Base-by-base conservation (phyloP, 306 rosid genomes). In the Quercus rubra region DNA sequence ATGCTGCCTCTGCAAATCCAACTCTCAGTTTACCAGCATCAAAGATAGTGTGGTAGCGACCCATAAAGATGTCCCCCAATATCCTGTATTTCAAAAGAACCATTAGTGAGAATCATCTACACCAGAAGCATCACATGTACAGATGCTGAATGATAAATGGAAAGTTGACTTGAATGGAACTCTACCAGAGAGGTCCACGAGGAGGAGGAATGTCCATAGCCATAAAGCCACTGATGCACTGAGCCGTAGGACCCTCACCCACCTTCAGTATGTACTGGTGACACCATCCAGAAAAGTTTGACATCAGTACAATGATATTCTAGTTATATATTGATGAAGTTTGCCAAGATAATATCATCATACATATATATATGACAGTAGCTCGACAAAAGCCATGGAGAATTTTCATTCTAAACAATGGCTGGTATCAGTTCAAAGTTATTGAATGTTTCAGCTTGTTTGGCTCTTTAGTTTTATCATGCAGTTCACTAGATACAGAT, bases 181-280 rank as follows among this genome's bases (percentile, higher is more conserved):
- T 93, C 5, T 93, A 93, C 99, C 99, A 95, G 81, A 95, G 89
- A 74, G 99, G 96, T 73, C 99, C 99, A 35, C 89, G 88, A 57
- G 99, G 98, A 79, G 98, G 99, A 84, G 99, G 91, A 77, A 93
- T 46, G 79, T 95, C 99, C 82, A 93, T 3, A 71, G 90, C 83
- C 14, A 62, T 86, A 81, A 95, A 95, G 70, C 99, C 98, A 79
- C 98, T 95, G 19, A 93, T 89, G 91, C 99, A 95, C 85, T 93
- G 96, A 41, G 91, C 90, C 70, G 67, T 55, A 87, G 89, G 0
- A 69, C 98, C 99, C 80, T 93, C 87, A 0, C 89, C 94, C 69
- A 91, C 86, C 89, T 93, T 87, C 56, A 95, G 87, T 80, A 90
- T 86, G 81, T 95, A 95, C 97, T 95, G 93, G 76, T 84, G 56